Evolutionary conservation across 805 yeast genomes (phyloP).

Genomic region (Ogataea thermomethanolica): DNA sequence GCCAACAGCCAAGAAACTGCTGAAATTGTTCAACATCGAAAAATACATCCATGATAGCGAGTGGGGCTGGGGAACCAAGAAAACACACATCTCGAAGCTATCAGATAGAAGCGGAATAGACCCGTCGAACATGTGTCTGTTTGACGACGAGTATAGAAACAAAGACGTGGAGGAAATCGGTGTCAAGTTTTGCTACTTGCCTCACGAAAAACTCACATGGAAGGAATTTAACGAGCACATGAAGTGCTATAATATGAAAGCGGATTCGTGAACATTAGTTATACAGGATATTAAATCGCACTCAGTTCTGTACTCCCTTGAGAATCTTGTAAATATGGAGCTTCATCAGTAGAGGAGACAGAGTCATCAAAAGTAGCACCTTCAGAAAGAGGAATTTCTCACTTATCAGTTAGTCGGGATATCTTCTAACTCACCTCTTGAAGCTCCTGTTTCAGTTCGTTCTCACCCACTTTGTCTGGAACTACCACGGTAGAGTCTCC

Average conservation of each 20-base stretch:
- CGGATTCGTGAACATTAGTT: conserved; percentile 1
- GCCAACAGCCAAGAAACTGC: conserved; percentile 62
- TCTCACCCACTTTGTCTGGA: conserved; percentile 31
- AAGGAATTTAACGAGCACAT: conserved; percentile 34
- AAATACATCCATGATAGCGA: conserved; percentile 54
- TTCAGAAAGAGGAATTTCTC: conserved; percentile 45
- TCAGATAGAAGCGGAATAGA: conserved; percentile 45
- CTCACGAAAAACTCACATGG: conserved; percentile 55
- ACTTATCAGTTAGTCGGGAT: conserved; percentile 28
- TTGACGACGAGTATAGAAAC: conserved; percentile 79
- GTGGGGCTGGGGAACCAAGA: conserved; percentile 67
- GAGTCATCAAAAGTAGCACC: conserved; percentile 44
- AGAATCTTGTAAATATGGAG: conserved; percentile 27
- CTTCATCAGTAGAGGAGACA: conserved; percentile 45
- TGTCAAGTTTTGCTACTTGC: conserved; percentile 64
- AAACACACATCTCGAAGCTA: conserved; percentile 50
- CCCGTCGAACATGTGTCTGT: conserved; percentile 50
- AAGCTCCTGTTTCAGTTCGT: conserved; percentile 36
- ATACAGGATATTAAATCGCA: conserved; percentile 6
- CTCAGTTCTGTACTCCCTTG: conserved; percentile 4
- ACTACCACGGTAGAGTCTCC: conserved; percentile 31
- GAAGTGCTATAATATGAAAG: neutral
- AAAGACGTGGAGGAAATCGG: conserved; percentile 70
- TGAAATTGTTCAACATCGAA: conserved; percentile 50
- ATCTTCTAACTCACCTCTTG: conserved; percentile 36